Evolutionary conservation across 257 asterid species (phyloP).

Genomic region (Solanum commersonii): DNA sequence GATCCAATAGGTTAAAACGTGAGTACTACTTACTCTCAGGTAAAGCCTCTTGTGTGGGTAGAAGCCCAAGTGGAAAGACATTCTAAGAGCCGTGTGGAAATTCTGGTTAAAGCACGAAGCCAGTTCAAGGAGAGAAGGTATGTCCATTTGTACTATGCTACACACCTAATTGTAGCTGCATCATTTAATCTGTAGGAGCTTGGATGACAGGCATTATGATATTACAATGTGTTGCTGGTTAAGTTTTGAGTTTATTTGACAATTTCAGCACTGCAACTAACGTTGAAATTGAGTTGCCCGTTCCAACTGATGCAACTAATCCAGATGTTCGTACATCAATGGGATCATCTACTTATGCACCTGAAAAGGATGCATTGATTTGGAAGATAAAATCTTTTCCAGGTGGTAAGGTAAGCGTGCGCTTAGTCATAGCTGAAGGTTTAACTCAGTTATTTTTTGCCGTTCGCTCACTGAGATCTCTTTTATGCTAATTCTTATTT

Average conservation of each 20-base stretch:
- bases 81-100: slow-evolving; percentile 87
- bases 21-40: slow-evolving; percentile 35
- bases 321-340: slow-evolving; percentile 92
- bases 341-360: slow-evolving; percentile 96
- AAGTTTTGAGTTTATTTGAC: slow-evolving; percentile 12
- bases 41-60: slow-evolving; percentile 93
- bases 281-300: slow-evolving; percentile 96
- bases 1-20: not conserved
- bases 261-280: slow-evolving; percentile 86
- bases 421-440: not conserved
- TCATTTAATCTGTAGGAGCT: not conserved
- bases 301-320: slow-evolving; percentile 90
- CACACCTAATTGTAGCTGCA: not conserved
- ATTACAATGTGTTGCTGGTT: not conserved
- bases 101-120: slow-evolving; percentile 86
- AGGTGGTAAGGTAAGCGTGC: slow-evolving; percentile 83
- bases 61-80: slow-evolving; percentile 95
- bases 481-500: not conserved
- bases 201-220: not conserved
- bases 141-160: not conserved
- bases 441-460: not conserved
- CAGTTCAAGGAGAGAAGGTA: slow-evolving; percentile 99
- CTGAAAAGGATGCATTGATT: slow-evolving; percentile 81
- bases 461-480: not conserved
- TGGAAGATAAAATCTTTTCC: slow-evolving; percentile 99